phyloP scores from a whole-genome alignment of 441 rosid genomes.

The Lepidium campestre region DNA sequence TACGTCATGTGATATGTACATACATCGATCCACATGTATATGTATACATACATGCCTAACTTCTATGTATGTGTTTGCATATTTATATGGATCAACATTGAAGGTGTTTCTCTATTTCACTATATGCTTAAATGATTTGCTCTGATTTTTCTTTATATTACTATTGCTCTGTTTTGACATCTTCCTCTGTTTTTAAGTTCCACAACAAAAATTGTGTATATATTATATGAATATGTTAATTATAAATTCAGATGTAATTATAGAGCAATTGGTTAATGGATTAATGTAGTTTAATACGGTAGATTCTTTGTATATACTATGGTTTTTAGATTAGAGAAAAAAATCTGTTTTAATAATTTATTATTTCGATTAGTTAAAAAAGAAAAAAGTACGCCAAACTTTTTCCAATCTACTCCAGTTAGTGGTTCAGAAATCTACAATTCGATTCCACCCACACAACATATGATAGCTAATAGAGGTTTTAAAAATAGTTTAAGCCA shows the following conservation, averaged over 20 bases:
- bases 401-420: too few species aligned
- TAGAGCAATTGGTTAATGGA: background rate
- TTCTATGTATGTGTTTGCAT: background rate
- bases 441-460: too few species aligned
- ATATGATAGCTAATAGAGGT: too few species aligned
- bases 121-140: background rate
- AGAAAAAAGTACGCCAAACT: too few species aligned
- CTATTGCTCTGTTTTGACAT: background rate
- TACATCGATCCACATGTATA: constrained; percentile 23
- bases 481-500: too few species aligned
- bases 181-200: background rate
- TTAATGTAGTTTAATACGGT: background rate
- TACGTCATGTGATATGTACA: constrained; percentile 24
- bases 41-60: constrained; percentile 9
- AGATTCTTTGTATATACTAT: background rate
- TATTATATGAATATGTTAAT: background rate
- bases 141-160: background rate
- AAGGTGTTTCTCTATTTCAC: background rate
- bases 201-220: background rate
- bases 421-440: too few species aligned
- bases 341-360: background rate
- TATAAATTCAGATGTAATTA: background rate
- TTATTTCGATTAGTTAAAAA: background rate
- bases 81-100: background rate
- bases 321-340: background rate